Evolutionary conservation across 2,329 filamentous ascomycete genomes (phyloP), one percentile per base, ranked within the genome.

Genomic region (Sarocladium kiliense): DNA sequence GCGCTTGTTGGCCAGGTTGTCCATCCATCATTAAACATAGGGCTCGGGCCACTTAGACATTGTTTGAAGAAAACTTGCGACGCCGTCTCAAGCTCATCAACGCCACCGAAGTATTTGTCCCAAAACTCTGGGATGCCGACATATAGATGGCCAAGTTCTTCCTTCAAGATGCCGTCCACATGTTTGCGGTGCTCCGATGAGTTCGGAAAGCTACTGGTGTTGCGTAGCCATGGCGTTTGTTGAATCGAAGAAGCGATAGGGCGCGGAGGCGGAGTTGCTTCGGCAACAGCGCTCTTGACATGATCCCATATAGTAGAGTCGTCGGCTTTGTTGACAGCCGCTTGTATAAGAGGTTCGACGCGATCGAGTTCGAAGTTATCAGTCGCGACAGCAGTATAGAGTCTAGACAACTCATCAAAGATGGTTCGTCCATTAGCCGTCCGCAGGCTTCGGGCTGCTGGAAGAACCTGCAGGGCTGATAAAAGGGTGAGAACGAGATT

Each of bases 51-150:
- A 60, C 69, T 55, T 2, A 42, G 53, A 54, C 65, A 74, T 54
- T 68, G 62, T 34, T 67, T 47, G 54, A 75, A 74, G 59, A 73
- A 59, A 5, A 61, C 59, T 57, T 68, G n/a, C n/a, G 71, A 67
- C 26, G 61, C 65, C 9, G 59, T 58, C 36, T 69, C 59, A 12
- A 74, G 67, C 23, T 58, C 58, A 54, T 58, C 55, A 12, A 75
- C 59, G 16, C 53, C 27, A 34, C 66, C 60, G 54, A 73, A 74
- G 55, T 63, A 72, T 11, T 62, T 58, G 27, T 71, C 53, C 57
- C 65, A 42, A 57, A 74, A 72, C 21, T 61, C 23, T 12, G 47
- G 67, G 56, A 75, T 55, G 14, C 63, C 66, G 56, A 71, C 62
- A 59, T 72, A 67, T 27, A 74, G 59, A 62, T 58, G 51, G 32